Percentiles rank a stretch among this genome's conserved stretches.
Evolutionary conservation across 202 grass and related monocot species (phyloP).

Genomic region (Elaeis oleifera): DNA sequence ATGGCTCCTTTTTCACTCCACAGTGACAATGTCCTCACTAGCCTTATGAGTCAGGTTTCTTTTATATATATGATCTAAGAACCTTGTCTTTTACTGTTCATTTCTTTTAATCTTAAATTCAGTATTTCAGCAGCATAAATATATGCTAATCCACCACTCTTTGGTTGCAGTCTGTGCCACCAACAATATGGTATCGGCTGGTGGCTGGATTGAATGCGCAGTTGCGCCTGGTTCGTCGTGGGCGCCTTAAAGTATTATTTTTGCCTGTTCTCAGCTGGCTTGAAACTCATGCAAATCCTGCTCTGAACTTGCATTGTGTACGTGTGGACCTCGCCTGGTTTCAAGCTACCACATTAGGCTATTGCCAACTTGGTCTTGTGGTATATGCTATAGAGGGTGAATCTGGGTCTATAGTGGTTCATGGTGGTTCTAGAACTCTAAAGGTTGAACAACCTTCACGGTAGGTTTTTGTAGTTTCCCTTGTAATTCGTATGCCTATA

Average conservation of each 20-base stretch:
- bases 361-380: constrained; percentile 89
- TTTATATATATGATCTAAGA: constrained; percentile 11
- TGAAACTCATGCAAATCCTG: constrained; percentile 82
- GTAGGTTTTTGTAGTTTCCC: constrained; percentile 44
- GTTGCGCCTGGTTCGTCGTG: constrained; percentile 71
- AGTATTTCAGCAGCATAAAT: no score
- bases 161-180: constrained; percentile 56
- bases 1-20: constrained; percentile 97
- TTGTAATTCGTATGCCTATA: constrained; percentile 15
- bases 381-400: constrained; percentile 84
- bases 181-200: constrained; percentile 96
- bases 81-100: no score
- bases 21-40: constrained; percentile 95
- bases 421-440: constrained; percentile 45
- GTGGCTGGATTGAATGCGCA: constrained; percentile 96
- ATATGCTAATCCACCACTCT: no score
- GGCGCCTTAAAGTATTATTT: constrained; percentile 66
- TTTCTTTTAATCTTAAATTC: no score
- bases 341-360: constrained; percentile 88
- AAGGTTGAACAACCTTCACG: constrained; percentile 44
- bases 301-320: constrained; percentile 49
- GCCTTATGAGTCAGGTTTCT: constrained; percentile 93
- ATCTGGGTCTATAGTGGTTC: constrained; percentile 24
- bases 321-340: constrained; percentile 86
- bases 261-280: constrained; percentile 77